phyloP scores from a whole-genome alignment of 192 early-diverging fungal genomes.

The Coemansia aciculifera region DNA sequence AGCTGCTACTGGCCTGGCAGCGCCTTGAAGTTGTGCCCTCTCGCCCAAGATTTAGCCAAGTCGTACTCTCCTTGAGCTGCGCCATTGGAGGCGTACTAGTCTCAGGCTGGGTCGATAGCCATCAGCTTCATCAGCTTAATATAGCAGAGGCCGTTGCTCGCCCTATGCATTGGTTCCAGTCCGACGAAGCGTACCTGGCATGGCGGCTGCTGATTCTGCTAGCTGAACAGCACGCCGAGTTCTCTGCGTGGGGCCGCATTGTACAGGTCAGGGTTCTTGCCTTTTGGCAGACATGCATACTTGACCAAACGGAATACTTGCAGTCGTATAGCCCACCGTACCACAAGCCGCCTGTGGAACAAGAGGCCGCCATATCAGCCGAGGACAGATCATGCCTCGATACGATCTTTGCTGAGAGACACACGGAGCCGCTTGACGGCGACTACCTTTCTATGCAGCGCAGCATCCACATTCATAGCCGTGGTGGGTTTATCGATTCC shows the following conservation, averaged over 20 bases:
- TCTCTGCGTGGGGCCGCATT: slow-evolving; percentile 6
- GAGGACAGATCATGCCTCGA: slow-evolving; percentile 5
- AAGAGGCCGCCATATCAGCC: background rate
- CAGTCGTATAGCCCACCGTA: background rate
- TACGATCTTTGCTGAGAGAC: background rate
- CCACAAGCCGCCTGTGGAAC: background rate
- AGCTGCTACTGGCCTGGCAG: slow-evolving; percentile 21
- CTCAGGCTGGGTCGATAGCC: slow-evolving; percentile 17
- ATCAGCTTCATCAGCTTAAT: slow-evolving; percentile 5
- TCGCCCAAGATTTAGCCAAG: slow-evolving; percentile 22
- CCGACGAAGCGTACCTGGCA: slow-evolving; percentile 36
- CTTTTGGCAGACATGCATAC: slow-evolving; percentile 6
- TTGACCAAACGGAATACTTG: slow-evolving; percentile 16
- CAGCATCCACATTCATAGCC: background rate
- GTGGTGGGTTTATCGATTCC: background rate
- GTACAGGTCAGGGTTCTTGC: slow-evolving; percentile 10
- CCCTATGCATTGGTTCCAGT: slow-evolving; percentile 23
- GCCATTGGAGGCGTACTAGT: slow-evolving; percentile 21
- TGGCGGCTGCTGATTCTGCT: slow-evolving; percentile 29
- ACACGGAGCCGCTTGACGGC: background rate
- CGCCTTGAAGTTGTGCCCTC: slow-evolving; percentile 16
- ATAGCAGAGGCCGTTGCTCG: slow-evolving; percentile 7
- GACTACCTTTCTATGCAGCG: slow-evolving; percentile 7
- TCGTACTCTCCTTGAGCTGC: slow-evolving; percentile 15
- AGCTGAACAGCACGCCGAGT: slow-evolving; percentile 6